phyloP scores from a whole-genome alignment of 2,329 filamentous ascomycete species.

The Epichloe festucae region DNA sequence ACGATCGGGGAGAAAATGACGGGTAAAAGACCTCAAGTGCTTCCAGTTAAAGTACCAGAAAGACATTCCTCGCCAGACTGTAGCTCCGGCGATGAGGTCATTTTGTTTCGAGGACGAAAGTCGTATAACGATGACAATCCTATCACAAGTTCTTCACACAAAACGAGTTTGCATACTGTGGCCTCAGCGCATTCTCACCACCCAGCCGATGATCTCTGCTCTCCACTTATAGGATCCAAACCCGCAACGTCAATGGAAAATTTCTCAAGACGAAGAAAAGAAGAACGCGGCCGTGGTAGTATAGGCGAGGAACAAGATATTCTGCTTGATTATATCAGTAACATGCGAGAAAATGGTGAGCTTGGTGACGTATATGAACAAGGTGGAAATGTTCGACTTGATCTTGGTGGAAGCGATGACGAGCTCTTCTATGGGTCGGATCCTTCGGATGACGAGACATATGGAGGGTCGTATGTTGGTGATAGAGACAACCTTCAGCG shows the following conservation, averaged over 20 bases:
- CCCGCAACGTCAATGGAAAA: not conserved
- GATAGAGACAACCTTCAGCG: not conserved
- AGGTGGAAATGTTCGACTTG: slow-evolving; percentile 35
- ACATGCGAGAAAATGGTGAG: slow-evolving; percentile 39
- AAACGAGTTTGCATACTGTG: not conserved
- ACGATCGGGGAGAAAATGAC: slow-evolving; percentile 16
- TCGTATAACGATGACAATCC: slow-evolving; percentile 7
- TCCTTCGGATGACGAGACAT: not conserved
- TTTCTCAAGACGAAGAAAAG: not conserved
- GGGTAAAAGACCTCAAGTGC: not conserved
- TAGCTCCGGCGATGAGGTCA: slow-evolving; percentile 52
- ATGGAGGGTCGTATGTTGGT: not conserved
- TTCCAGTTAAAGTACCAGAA: slow-evolving; percentile 8
- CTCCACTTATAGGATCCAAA: not conserved
- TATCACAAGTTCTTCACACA: not conserved
- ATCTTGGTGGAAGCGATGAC: slow-evolving; percentile 16
- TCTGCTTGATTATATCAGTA: slow-evolving; percentile 58
- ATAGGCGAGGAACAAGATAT: slow-evolving; percentile 34
- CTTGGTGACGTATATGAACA: slow-evolving; percentile 51
- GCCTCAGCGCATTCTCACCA: not conserved
- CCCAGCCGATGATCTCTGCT: not conserved
- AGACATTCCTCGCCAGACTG: slow-evolving; percentile 12
- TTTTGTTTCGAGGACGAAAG: slow-evolving; percentile 49
- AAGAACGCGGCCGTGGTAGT: not conserved
- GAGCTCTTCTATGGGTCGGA: slow-evolving; percentile 3